Base-by-base conservation (phyloP, 108 stramenopile genomes). In the Cyclotella atomus region DNA sequence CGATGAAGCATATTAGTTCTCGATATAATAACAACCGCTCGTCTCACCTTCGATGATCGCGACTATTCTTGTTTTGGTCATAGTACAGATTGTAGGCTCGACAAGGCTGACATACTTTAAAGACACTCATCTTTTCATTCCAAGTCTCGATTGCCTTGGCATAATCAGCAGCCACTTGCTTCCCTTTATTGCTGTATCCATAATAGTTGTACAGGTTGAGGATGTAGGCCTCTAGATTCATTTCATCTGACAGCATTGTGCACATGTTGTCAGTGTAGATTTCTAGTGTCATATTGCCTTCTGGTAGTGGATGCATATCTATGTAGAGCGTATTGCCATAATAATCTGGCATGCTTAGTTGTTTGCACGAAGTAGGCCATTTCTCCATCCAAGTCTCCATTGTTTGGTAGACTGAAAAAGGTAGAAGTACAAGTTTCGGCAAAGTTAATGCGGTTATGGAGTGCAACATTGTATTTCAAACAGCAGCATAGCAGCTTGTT, bases 51-150 rank as follows among this genome's bases (percentile, higher is more conserved):
- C 68, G 74, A 47, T 35, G 17, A 32, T 27, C 49, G 54, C 57
- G 46, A 1, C 33, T 36, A 44, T 53, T 29, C 1, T 47, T 59
- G 8, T 36, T 4, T 16, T 52, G 8, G 1, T 57, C 19, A 6
- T 30, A 38, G 15, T 12, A 52, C 24, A 70, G 66, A 46, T 77
- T 68, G 70, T 77, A 77, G 3, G 76, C 76, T 0, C 56, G n/a
- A 54, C 76, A 77, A 2, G 76, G 76, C 45, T 77, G 76, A 44
- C 76, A 77, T 16, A 68, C 28, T 41, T 77, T 77, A 70, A 71
- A 77, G 7, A 43, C 59, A 34, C 63, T 68, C 65, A 77, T 68
- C 23, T 66, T 46, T 28, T 77, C 66, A 50, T 77, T 77, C 76
- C 69, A 70, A 9, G 69, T 68, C 2, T 49, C 53, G n/a, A 70